phyloP scores from a whole-genome alignment of 139 green algal species.

The Volvox reticuliferus region DNA sequence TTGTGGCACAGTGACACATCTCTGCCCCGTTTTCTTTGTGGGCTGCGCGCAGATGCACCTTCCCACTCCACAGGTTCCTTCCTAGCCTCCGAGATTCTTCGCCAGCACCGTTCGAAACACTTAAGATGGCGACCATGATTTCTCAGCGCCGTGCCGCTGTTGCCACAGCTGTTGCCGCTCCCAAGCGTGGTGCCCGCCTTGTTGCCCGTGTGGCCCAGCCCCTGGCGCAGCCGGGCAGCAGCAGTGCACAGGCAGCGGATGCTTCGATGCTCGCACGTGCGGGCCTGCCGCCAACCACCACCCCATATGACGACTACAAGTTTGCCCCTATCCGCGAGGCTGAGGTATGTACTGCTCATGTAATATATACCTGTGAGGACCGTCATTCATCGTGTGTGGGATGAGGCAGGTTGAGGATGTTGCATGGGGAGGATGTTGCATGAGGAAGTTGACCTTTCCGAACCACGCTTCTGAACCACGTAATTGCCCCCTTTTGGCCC shows the following conservation, averaged over 20 bases:
- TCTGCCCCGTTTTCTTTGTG: too few species aligned
- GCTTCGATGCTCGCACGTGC: slow-evolving; percentile 6
- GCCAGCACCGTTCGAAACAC: neutral
- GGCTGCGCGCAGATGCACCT: too few species aligned
- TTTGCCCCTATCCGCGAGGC: slow-evolving; percentile 88
- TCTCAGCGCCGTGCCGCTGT: neutral
- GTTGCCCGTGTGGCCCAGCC: slow-evolving; percentile 36
- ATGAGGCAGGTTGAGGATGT: too few species aligned
- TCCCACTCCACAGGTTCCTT: too few species aligned
- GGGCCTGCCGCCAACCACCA: slow-evolving; percentile 47
- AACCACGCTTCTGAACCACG: too few species aligned
- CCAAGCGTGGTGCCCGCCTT: slow-evolving; percentile 17
- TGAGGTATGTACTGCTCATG: slow-evolving; percentile 48
- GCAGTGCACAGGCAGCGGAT: neutral
- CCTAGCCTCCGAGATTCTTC: too few species aligned
- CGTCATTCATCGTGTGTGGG: too few species aligned
- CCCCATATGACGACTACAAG: slow-evolving; percentile 75
- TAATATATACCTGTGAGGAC: too few species aligned
- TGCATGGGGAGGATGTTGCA: too few species aligned
- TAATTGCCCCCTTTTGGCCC: neutral
- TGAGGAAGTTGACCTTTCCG: too few species aligned
- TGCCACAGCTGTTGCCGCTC: neutral
- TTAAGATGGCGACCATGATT: slow-evolving; percentile 3
- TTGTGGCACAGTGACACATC: too few species aligned
- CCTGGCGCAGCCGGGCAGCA: neutral